Evolutionary conservation across 2,329 filamentous ascomycete species (phyloP), one percentile per base, ranked within the genome.

Genomic region (Chalaropsis ovoidea): DNA sequence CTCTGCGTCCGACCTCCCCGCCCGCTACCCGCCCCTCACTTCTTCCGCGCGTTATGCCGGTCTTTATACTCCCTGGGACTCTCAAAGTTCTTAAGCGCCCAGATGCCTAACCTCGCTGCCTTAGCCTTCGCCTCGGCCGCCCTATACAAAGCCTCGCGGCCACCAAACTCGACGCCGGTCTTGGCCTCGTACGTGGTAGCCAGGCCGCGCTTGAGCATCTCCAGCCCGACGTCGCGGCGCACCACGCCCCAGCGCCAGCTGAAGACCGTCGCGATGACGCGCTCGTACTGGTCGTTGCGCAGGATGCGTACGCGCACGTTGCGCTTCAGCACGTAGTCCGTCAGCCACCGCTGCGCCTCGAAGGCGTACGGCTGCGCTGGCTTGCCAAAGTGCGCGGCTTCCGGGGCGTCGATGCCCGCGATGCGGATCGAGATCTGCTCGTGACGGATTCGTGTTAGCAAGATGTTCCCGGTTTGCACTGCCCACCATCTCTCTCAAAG

Each of bases 161-260:
- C 84, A 27, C 94, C 94, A 79, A 94, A 99, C 73, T 97, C 94
- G 22, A 84, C 87, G 2, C 93, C 94, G 4, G 80, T 82, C 76
- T 95, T 97, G 35, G 90, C 93, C 76, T 97, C 94, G 74, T 97
- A 99, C 2, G 94, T 87, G 1, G 90, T 96, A 49, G 93, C 94
- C 69, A 95, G 77, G 0, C 94, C 94, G 24, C 78, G 81, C 76
- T 85, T 89, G 68, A 99, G 76, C 92, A 99, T 95, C 74, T 95
- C 88, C 68, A 92, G 77, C 2, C 93, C 91, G 4, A 99, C 88
- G 74, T 99, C 92, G 67, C 82, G 83, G 70, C 85, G 85, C 70
- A 85, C 82, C 67, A 89, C 80, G 10, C 90, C 75, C 70, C 85
- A 82, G 65, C 80, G 82, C 61, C 90, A 82, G 41, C 93, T 83